phyloP scores from a whole-genome alignment of 169 alveolate species.

The Plasmodium cynomolgi region DNA sequence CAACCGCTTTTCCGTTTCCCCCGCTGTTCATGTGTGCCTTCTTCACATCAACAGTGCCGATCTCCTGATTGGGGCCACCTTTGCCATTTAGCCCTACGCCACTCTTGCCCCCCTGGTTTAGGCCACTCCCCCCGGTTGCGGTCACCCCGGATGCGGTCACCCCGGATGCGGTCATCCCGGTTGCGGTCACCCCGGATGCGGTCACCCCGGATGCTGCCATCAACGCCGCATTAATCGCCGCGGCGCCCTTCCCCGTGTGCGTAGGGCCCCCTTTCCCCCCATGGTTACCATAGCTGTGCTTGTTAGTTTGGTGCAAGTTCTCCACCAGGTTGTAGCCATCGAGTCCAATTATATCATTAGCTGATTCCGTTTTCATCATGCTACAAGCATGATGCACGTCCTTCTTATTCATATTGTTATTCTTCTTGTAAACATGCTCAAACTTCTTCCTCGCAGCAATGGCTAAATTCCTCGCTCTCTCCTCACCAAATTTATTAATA shows the following conservation, averaged over 20 bases:
- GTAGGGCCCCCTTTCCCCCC: background rate
- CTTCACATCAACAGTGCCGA: background rate
- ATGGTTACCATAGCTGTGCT: background rate
- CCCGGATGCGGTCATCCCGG: background rate
- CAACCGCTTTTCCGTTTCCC: background rate
- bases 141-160: no score
- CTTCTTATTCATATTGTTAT: background rate
- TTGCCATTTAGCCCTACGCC: background rate
- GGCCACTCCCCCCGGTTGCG: no score
- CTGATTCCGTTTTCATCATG: background rate
- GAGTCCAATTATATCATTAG: background rate
- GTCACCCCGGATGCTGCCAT: background rate
- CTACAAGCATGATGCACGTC: background rate
- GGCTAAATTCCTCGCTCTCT: conserved; percentile 84
- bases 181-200: no score
- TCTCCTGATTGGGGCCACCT: background rate
- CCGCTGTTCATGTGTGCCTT: background rate
- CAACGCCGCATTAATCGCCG: background rate
- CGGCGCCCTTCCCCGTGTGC: background rate
- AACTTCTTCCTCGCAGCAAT: conserved; percentile 83
- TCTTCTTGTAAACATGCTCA: conserved; percentile 52
- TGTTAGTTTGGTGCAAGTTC: background rate
- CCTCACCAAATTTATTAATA: conserved; percentile 86
- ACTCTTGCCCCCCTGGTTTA: background rate
- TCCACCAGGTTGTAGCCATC: background rate